Base-by-base conservation (phyloP, 352 stramenopile genomes). In the Phytophthora meadii region DNA sequence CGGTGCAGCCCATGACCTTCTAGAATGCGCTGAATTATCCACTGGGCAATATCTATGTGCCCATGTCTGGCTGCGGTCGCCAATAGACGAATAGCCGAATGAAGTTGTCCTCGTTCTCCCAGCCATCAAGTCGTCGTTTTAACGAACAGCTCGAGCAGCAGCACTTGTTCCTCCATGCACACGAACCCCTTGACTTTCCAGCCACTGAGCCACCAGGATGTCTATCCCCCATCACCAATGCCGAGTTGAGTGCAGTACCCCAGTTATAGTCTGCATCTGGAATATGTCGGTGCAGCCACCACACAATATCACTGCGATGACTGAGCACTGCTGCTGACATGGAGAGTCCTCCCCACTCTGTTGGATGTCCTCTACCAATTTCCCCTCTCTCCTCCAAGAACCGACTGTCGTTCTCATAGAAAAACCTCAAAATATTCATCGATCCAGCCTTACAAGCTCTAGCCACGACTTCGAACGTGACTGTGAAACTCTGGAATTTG, bases 201-300 rank as follows among this genome's bases (percentile, higher is more conserved):
- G 15, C 63, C 54, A 60, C 39, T 70, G 49, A 1, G 76, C 61
- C 11, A 79, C 39, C 1, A 52, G 1, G 36, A 82, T 49, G 10
- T 77, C 51, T 19, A 19, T 19, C 19, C 9, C 45, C 61, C 9
- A 6, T 56, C 11, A 17, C 14, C 32, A 68, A 0, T 1, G 61
- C 53, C 3, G 52, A 22, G 22, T 22, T 22, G 22, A 22, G 2
- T 22, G 22, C 22, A 22, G 22, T 22, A 22, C 2, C 2, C 22
- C 46, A 12, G 2, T 47, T 9, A 17, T 44, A 36, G 10, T 40
- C 22, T 24, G 30, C 42, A 8, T 55, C 37, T 28, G 47, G 46
- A 46, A 55, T 17, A 25, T 68, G 24, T 5, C 32, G 37, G n/a
- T 47, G 6, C 40, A 71, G 39, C 67, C 67, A 75, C 30, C 61